These are phyloP conservation scores for Tolypocladium paradoxum DNA, from an alignment of 2,329 filamentous ascomycete species.

Conservation along the genomic window DNA sequence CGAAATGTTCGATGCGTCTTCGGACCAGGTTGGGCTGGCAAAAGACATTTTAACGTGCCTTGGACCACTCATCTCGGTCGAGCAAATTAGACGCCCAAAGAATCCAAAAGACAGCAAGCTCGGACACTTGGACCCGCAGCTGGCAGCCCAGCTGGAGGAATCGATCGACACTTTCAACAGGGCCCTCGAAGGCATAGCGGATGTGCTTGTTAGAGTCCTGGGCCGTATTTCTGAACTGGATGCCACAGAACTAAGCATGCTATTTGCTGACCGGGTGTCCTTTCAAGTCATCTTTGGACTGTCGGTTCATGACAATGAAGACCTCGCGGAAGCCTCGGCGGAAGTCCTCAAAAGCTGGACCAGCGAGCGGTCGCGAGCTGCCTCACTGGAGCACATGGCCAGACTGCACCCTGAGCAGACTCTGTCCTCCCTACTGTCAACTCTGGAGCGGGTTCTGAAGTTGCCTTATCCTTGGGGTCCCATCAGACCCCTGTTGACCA, in stretches of 20 bases:
- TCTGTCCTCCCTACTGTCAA: constrained; percentile 31
- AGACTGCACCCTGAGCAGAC: constrained; percentile 29
- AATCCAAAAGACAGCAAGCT: constrained; percentile 32
- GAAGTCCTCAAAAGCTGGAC: constrained; percentile 78
- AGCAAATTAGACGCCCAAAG: constrained; percentile 54
- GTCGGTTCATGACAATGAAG: constrained; percentile 69
- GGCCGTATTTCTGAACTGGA: constrained; percentile 71
- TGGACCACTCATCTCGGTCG: constrained; percentile 60
- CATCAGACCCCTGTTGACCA: constrained; percentile 45
- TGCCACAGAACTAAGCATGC: constrained; percentile 52
- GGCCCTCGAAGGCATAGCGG: constrained; percentile 45
- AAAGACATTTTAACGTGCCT: constrained; percentile 62
- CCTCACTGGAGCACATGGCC: constrained; percentile 27
- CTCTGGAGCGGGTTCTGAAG: constrained; percentile 23
- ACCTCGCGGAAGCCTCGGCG: constrained; percentile 68
- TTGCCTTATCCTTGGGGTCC: constrained; percentile 40
- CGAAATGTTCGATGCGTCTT: constrained; percentile 67
- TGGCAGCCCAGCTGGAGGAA: constrained; percentile 21
- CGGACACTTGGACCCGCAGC: background rate
- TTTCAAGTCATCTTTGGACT: constrained; percentile 67
- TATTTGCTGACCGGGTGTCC: constrained; percentile 58
- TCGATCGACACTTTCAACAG: constrained; percentile 60
- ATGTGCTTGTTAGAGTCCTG: constrained; percentile 61
- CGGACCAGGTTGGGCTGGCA: constrained; percentile 62
- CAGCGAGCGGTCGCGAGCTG: constrained; percentile 42